Conservation (phyloP, 1,139 yeast species). For the Tardiomyces blankii region DNA sequence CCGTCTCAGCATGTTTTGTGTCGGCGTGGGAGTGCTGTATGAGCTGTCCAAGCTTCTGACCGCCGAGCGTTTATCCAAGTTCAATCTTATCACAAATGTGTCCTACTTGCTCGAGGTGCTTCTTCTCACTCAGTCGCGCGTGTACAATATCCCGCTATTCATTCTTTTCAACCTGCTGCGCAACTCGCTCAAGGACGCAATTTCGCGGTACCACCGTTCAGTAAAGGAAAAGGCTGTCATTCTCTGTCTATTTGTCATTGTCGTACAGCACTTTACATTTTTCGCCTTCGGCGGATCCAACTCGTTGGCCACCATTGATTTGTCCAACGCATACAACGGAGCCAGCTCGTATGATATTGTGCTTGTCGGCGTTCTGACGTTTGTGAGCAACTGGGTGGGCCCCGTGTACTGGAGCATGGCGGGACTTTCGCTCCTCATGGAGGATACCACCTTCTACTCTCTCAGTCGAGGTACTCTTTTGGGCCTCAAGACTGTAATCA, state of each 20-base stretch:
- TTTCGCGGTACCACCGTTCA: slow-evolving; percentile 7
- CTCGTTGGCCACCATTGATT: slow-evolving; percentile 80
- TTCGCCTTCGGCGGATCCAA: slow-evolving; percentile 88
- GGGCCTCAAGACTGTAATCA: slow-evolving; percentile 20
- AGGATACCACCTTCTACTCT: slow-evolving; percentile 1
- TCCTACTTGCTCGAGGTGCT: slow-evolving; percentile 39
- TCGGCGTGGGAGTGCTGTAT: slow-evolving; percentile 17
- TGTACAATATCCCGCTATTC: slow-evolving; percentile 61
- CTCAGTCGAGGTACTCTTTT: background rate
- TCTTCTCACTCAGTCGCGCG: slow-evolving; percentile 59
- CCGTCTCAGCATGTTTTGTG: slow-evolving; percentile 19
- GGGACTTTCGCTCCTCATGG: slow-evolving; percentile 20
- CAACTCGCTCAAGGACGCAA: slow-evolving; percentile 12
- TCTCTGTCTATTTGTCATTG: slow-evolving; percentile 17
- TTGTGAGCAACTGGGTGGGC: slow-evolving; percentile 72
- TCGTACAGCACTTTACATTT: slow-evolving; percentile 65
- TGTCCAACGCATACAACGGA: slow-evolving; percentile 90
- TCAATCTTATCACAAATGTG: slow-evolving; percentile 32
- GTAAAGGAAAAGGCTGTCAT: slow-evolving; percentile 13
- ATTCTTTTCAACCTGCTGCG: slow-evolving; percentile 33
- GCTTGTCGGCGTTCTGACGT: slow-evolving; percentile 71
- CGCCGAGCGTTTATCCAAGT: slow-evolving; percentile 7
- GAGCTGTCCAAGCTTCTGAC: slow-evolving; percentile 14
- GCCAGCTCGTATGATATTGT: slow-evolving; percentile 53
- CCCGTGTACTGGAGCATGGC: slow-evolving; percentile 77